These are phyloP conservation scores for Millerago galiae DNA, from an alignment of 805 yeast species.

Conservation along the genomic window DNA sequence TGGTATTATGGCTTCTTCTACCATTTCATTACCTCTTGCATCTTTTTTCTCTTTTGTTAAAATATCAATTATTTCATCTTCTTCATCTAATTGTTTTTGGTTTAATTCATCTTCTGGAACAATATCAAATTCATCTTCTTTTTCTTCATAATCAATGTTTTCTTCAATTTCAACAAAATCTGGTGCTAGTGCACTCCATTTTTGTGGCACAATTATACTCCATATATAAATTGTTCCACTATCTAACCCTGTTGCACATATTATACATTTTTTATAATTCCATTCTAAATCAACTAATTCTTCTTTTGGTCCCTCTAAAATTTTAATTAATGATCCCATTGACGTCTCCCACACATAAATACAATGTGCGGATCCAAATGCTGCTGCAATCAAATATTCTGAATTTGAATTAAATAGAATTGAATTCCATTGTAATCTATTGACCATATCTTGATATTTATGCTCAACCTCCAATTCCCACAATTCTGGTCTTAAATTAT, in stretches of 20 bases:
- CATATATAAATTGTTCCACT: conserved; percentile 77
- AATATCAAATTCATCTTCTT: conserved; percentile 88
- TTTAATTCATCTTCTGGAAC: conserved; percentile 60
- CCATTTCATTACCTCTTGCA: conserved; percentile 63
- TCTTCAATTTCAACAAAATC: conserved; percentile 94
- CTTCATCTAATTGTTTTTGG: conserved; percentile 54
- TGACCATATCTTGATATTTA: conserved; percentile 85
- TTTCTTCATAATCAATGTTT: conserved; percentile 79
- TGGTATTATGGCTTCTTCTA: conserved; percentile 58
- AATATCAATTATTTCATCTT: conserved; percentile 65
- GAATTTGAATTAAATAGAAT: conserved; percentile 65
- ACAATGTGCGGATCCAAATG: conserved; percentile 84
- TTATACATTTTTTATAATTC: conserved; percentile 68
- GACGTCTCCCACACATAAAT: conserved; percentile 89
- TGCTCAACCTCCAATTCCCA: conserved; percentile 64
- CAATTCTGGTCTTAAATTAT: conserved; percentile 14
- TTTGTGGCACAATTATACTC: conserved; percentile 78
- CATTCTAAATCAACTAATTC: conserved; percentile 83
- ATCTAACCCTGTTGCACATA: conserved; percentile 82
- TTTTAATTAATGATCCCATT: conserved; percentile 82
- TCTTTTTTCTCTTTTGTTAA: conserved; percentile 54
- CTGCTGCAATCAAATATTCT: conserved; percentile 84
- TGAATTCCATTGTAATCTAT: conserved; percentile 82
- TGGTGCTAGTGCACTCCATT: conserved; percentile 96
- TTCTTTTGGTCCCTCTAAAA: conserved; percentile 85